Conservation (phyloP, 805 yeast species). For the Teunomyces barrocoloradensis region DNA sequence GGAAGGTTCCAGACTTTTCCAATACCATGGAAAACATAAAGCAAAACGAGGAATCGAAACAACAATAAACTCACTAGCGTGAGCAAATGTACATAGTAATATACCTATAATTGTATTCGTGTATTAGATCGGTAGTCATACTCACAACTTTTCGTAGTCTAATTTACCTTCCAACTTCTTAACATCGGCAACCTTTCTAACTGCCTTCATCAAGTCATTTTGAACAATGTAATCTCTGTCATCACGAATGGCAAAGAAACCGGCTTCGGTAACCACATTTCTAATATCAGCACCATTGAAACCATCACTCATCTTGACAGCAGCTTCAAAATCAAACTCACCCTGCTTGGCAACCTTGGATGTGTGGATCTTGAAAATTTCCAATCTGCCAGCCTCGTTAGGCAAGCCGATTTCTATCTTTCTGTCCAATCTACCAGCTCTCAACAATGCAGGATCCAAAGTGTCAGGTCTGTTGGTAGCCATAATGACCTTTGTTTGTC, state of each 20-base stretch:
- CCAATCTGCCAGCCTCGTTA: conserved; percentile 92
- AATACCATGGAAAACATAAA: conserved; percentile 22
- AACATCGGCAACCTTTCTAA: conserved; percentile 92
- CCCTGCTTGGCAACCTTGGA: conserved; percentile 84
- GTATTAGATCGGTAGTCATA: not conserved
- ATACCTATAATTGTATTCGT: conserved; percentile 3
- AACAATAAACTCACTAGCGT: not conserved
- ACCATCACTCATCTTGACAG: conserved; percentile 98
- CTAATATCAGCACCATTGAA: conserved; percentile 98
- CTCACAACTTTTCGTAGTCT: conserved; percentile 85
- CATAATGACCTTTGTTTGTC: conserved; percentile 97
- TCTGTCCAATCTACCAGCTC: conserved; percentile 97
- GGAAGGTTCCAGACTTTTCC: conserved; percentile 28
- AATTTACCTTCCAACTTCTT: conserved; percentile 96
- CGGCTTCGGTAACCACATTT: conserved; percentile 97
- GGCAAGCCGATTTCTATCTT: conserved; percentile 95
- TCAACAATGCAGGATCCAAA: conserved; percentile 90
- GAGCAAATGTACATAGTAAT: conserved; percentile 2
- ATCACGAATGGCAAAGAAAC: conserved; percentile 96
- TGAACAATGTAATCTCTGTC: conserved; percentile 94
- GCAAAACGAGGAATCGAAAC: conserved; percentile 1
- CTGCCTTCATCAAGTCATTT: conserved; percentile 96
- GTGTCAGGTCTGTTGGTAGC: conserved; percentile 99
- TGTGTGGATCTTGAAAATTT: conserved; percentile 91
- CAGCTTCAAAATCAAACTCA: conserved; percentile 95